Base-by-base conservation (phyloP, 2,329 filamentous ascomycete genomes). In the Epicoccum nigrum region DNA sequence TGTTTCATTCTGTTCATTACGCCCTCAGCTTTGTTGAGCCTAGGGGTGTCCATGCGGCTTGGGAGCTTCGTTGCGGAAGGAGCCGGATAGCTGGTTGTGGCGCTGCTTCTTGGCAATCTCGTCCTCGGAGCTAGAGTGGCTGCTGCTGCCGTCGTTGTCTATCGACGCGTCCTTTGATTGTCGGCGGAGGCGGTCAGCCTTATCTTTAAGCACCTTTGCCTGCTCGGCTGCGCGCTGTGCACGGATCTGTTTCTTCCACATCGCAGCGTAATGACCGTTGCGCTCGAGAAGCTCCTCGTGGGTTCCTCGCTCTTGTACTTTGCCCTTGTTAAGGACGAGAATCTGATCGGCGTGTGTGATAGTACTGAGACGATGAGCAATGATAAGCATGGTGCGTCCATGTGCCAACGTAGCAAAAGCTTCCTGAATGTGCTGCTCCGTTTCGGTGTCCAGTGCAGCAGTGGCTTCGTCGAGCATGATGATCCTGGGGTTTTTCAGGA, bases 391-490 rank as follows among this genome's bases (percentile, higher is more conserved):
- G 1, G 94, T 99, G 38, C 94, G 88, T 41, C 92, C 92, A 61
- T 88, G 81, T 13, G 90, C 90, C 38, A 97, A 84, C 12, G 84
- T 90, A 51, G 86, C 86, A 25, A 99, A 83, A 28, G 92, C 92
- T 52, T 88, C 84, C 74, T 97, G 92, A 53, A 97, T 96, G 69
- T 95, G 89, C 71, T 95, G 89, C 73, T 97, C 92, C 0, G 92
- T 97, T 60, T 94, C 90, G 0, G 90, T 92, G 70, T 97, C 92
- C 23, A 97, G 79, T 8, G 92, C 92, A 27, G 92, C 93, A 1
- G 92, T 97, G 11, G 92, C 92, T 74, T 97, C 92, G 70, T 97
- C 92, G 31, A 97, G 80, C 76, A 97, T 88, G 68, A 96, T 96
- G 66, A 97, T 92, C 43, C 88, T 86, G 1, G 92, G 92, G 61